A percentile compares a stretch with the other conserved stretches of the same genome.
Conservation (phyloP, 768 basidiomycete genomes). For the Kwoniella botswanensis region DNA sequence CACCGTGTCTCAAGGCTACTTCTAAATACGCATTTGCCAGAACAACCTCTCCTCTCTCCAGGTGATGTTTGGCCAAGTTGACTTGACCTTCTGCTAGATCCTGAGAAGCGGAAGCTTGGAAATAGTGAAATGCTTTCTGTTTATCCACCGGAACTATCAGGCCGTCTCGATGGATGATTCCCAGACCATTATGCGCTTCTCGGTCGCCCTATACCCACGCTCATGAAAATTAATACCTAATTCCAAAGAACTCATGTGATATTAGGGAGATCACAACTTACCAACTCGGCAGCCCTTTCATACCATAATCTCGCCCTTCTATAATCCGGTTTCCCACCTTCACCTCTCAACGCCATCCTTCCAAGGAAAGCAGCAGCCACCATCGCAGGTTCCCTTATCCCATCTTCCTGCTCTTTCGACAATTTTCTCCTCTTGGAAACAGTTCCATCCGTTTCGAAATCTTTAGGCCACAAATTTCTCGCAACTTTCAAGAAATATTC, state of each 20-base stretch:
- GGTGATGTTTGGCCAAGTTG: conserved; percentile 74
- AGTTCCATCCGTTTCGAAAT: conserved; percentile 38
- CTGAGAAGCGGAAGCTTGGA: conserved; percentile 77
- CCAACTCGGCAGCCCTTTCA: conserved; percentile 68
- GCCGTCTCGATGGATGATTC: conserved; percentile 90
- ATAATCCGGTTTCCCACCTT: conserved; percentile 80
- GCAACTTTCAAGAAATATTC: conserved; percentile 85
- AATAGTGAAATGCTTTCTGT: conserved; percentile 69
- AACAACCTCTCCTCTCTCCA: conserved; percentile 70
- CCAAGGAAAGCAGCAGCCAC: conserved; percentile 87
- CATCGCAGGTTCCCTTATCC: conserved; percentile 68
- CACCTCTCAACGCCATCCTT: conserved; percentile 90
- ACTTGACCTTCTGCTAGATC: conserved; percentile 93
- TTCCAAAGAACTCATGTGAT: neutral
- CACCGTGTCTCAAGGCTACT: conserved; percentile 79
- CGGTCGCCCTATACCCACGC: conserved; percentile 68
- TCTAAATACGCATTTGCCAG: conserved; percentile 79
- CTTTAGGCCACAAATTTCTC: conserved; percentile 77
- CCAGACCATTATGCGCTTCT: conserved; percentile 87
- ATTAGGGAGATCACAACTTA: conserved; percentile 25
- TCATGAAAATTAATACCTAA: conserved; percentile 57
- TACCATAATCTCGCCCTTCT: conserved; percentile 89
- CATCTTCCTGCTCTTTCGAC: conserved; percentile 57
- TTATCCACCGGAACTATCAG: conserved; percentile 71
- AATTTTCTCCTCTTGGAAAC: conserved; percentile 53